Percentiles rank a stretch among this genome's conserved stretches.
Conservation (phyloP, 768 basidiomycete genomes). For the Mrakia gelida region DNA sequence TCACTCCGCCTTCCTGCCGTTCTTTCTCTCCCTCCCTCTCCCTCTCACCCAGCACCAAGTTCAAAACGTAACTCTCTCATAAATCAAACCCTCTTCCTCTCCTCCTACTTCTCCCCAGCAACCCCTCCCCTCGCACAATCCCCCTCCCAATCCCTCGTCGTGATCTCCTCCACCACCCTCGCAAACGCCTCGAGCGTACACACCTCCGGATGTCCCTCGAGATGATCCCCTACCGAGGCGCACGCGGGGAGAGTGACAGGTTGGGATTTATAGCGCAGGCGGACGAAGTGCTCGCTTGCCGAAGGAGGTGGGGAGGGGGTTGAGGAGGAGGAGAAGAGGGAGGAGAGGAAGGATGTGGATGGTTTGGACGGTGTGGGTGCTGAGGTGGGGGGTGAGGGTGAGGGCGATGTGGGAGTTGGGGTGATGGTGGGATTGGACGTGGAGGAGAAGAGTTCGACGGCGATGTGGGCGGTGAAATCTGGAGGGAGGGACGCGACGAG, state of each 20-base stretch:
- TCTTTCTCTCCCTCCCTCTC: too few species aligned
- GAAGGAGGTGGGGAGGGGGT: not conserved
- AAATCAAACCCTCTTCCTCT: too few species aligned
- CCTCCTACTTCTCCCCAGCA: constrained; percentile 20
- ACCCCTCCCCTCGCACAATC: constrained; percentile 53
- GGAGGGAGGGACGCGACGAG: constrained; percentile 46
- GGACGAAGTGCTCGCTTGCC: constrained; percentile 50
- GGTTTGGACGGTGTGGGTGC: too few species aligned
- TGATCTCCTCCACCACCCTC: constrained; percentile 55
- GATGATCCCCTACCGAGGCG: constrained; percentile 61
- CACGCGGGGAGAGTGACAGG: constrained; percentile 62
- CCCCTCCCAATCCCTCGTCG: constrained; percentile 60
- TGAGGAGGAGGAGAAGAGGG: constrained; percentile 47
- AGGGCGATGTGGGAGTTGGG: not conserved
- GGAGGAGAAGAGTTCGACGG: constrained; percentile 64
- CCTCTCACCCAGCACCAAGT: too few species aligned
- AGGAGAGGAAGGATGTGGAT: constrained; percentile 50
- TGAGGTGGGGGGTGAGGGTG: not conserved
- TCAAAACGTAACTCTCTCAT: too few species aligned
- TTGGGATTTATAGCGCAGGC: constrained; percentile 73
- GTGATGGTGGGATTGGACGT: not conserved
- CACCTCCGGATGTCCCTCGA: constrained; percentile 66
- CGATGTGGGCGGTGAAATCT: constrained; percentile 66
- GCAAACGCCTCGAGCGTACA: constrained; percentile 52
- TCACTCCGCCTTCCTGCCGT: too few species aligned